Percentiles rank a stretch among this genome's conserved stretches.
Conservation (phyloP, 2,329 filamentous ascomycete species). For the Epichloe brachyelytri region DNA sequence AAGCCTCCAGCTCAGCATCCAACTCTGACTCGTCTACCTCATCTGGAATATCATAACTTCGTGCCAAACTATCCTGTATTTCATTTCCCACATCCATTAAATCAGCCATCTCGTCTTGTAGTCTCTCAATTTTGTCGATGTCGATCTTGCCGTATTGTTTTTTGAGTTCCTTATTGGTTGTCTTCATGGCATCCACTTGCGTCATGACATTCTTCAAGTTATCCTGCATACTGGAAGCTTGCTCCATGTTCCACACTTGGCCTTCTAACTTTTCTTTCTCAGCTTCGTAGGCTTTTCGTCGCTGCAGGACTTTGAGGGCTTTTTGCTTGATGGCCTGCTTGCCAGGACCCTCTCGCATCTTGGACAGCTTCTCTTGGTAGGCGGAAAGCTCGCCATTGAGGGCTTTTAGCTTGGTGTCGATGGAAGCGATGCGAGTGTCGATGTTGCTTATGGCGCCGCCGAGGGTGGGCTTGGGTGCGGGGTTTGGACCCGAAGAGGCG, state of each 20-base stretch:
- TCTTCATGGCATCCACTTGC: constrained; percentile 94
- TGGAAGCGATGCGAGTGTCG: constrained; percentile 68
- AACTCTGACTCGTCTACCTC: constrained; percentile 95
- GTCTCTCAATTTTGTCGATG: constrained; percentile 89
- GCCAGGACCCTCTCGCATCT: constrained; percentile 91
- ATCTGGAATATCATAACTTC: constrained; percentile 89
- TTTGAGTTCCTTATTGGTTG: constrained; percentile 81
- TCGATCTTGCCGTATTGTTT: constrained; percentile 96
- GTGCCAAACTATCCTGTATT: constrained; percentile 85
- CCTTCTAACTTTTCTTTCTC: constrained; percentile 88
- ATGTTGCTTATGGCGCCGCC: constrained; percentile 72
- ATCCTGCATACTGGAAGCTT: constrained; percentile 96
- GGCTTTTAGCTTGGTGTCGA: constrained; percentile 90
- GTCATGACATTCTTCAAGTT: constrained; percentile 98
- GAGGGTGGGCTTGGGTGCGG: constrained; percentile 81
- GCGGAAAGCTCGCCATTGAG: constrained; percentile 80
- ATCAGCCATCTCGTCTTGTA: constrained; percentile 99
- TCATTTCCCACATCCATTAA: constrained; percentile 96
- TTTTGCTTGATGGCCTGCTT: constrained; percentile 90
- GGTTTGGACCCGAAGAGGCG: constrained; percentile 85
- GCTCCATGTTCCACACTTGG: constrained; percentile 99
- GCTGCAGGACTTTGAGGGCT: constrained; percentile 84
- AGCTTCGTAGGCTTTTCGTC: constrained; percentile 84
- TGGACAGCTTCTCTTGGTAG: constrained; percentile 76
- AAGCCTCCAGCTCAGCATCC: constrained; percentile 88